Conservation (phyloP, 2,329 filamentous ascomycete species). For the Pestalotiopsis sp. region DNA sequence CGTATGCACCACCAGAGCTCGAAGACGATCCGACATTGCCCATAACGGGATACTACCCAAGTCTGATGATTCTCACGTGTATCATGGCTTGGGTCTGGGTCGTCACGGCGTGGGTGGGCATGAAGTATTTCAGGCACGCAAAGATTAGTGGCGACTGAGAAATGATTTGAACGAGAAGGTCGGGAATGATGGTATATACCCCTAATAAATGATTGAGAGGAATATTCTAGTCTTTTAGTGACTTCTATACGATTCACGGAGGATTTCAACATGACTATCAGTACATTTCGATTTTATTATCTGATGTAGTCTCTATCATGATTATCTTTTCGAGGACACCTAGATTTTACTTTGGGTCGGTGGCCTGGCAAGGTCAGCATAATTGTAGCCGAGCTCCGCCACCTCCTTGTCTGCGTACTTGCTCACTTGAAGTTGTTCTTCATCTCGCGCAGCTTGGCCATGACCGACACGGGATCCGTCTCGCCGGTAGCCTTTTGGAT, state of each 20-base stretch:
- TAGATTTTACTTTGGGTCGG: conserved; percentile 14
- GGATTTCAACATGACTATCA: too few species aligned
- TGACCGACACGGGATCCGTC: conserved; percentile 79
- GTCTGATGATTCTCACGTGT: conserved; percentile 86
- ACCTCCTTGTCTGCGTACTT: conserved; percentile 25
- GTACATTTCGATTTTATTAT: too few species aligned
- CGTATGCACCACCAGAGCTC: conserved; percentile 91
- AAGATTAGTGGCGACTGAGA: conserved; percentile 73
- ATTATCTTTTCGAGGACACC: background rate
- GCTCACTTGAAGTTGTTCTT: conserved; percentile 78
- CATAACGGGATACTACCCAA: conserved; percentile 96
- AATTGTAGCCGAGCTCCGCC: background rate
- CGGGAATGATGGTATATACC: conserved; percentile 5
- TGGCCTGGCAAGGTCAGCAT: conserved; percentile 6
- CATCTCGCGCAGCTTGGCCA: conserved; percentile 84
- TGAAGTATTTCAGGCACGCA: conserved; percentile 99
- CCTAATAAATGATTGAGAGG: background rate
- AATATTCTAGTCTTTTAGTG: background rate
- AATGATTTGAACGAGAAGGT: background rate
- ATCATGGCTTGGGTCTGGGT: conserved; percentile 99
- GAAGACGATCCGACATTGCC: conserved; percentile 94
- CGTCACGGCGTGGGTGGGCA: conserved; percentile 93
- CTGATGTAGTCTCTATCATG: too few species aligned
- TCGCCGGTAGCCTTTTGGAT: conserved; percentile 85
- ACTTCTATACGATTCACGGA: too few species aligned